Evolutionary conservation across 2,329 filamentous ascomycete species (phyloP).

Genomic region (Paracamarosporium sp.): DNA sequence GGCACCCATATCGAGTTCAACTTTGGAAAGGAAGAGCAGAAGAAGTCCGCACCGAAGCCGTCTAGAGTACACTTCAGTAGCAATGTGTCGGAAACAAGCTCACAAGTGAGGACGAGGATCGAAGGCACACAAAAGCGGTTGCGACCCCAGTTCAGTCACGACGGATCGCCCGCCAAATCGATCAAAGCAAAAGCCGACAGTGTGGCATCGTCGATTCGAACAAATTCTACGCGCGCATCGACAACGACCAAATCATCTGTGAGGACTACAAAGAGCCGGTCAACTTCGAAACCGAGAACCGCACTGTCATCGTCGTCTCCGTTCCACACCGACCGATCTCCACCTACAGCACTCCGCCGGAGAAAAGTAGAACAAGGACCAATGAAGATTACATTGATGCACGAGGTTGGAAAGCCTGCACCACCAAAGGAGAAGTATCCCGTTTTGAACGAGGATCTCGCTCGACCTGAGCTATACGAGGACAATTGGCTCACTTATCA

Average conservation of each 20-base stretch:
- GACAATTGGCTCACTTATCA: constrained; percentile 69
- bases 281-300: constrained; percentile 23
- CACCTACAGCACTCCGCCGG: constrained; percentile 41
- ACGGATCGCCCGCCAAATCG: constrained; percentile 43
- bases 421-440: constrained; percentile 53
- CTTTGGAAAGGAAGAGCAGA: constrained; percentile 34
- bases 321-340: constrained; percentile 44
- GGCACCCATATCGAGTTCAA: constrained; percentile 40
- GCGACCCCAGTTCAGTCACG: constrained; percentile 37
- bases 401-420: constrained; percentile 37
- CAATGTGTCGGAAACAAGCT: constrained; percentile 24
- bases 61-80: constrained; percentile 37
- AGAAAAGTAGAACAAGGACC: constrained; percentile 29
- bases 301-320: constrained; percentile 41
- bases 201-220: constrained; percentile 34
- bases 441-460: constrained; percentile 61
- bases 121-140: constrained; percentile 42
- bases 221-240: constrained; percentile 25
- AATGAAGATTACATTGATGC: constrained; percentile 41
- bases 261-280: constrained; percentile 31
- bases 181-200: constrained; percentile 37
- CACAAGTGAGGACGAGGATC: constrained; percentile 27
- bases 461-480: constrained; percentile 66
- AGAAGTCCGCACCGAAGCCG: constrained; percentile 29
- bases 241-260: constrained; percentile 20